These are phyloP conservation scores for Colletotrichum orbiculare DNA, from an alignment of 2,329 filamentous ascomycete genomes.

Conservation along the genomic window DNA sequence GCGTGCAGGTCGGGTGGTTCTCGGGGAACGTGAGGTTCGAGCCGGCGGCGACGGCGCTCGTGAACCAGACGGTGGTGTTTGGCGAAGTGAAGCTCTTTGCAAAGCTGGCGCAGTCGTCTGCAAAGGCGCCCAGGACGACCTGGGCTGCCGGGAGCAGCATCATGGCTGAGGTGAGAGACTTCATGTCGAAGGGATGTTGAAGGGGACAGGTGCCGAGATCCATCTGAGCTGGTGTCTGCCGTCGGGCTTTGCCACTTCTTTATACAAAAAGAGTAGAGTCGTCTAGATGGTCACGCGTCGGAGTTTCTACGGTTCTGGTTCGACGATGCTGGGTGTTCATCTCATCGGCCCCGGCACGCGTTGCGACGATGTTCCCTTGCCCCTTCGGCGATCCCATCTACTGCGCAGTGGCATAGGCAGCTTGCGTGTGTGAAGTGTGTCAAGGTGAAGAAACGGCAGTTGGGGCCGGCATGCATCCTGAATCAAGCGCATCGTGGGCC, in stretches of 20 bases:
- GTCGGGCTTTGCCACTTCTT: slow-evolving; percentile 1
- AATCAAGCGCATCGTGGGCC: slow-evolving; percentile 9
- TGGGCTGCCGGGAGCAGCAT: slow-evolving; percentile 35
- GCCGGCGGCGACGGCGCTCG: slow-evolving; percentile 50
- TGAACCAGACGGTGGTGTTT: slow-evolving; percentile 47
- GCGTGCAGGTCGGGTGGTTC: slow-evolving; percentile 51
- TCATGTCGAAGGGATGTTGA: slow-evolving; percentile 26
- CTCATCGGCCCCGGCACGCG: slow-evolving; percentile 7
- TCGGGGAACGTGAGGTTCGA: slow-evolving; percentile 52
- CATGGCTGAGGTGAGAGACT: slow-evolving; percentile 28
- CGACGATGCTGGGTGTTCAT: slow-evolving; percentile 13
- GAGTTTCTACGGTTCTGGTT: neutral
- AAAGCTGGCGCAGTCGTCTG: slow-evolving; percentile 41
- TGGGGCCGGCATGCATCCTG: slow-evolving; percentile 17
- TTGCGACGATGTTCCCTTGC: slow-evolving; percentile 12
- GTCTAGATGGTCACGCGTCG: neutral
- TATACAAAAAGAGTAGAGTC: neutral
- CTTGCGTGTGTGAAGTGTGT: neutral
- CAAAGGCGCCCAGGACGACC: slow-evolving; percentile 23
- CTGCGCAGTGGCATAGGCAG: too few relatives aligned
- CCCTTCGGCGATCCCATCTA: slow-evolving; percentile 17
- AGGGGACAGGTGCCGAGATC: slow-evolving; percentile 10
- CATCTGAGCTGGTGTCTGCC: neutral
- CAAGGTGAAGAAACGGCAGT: slow-evolving; percentile 25
- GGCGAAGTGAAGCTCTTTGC: slow-evolving; percentile 40